phyloP scores from a whole-genome alignment of 345 rosid genomes.

The Eucalyptus albens region DNA sequence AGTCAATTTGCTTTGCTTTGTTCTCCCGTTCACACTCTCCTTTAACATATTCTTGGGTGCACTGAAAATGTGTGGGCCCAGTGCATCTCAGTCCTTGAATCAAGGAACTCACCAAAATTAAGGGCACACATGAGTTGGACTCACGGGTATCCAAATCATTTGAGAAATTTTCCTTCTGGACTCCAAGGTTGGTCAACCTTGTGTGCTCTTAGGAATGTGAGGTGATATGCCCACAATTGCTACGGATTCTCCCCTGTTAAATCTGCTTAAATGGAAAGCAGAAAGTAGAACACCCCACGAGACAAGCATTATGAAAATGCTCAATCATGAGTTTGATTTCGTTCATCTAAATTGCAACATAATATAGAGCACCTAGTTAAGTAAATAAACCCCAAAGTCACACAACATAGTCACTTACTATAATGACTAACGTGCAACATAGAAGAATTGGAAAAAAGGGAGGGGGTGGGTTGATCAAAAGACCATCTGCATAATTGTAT shows the following conservation, averaged over 20 bases:
- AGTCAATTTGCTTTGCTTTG: too few relatives aligned
- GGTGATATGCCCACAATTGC: not conserved
- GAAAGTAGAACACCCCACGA: not conserved
- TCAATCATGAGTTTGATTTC: not conserved
- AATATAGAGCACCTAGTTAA: not conserved
- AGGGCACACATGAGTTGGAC: not conserved
- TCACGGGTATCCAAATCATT: not conserved
- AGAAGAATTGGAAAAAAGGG: not conserved
- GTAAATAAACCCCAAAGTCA: not conserved
- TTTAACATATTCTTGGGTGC: not conserved
- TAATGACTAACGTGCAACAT: not conserved
- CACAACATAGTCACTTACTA: not conserved
- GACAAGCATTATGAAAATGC: not conserved
- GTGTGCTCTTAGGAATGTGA: not conserved
- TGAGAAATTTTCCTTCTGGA: not conserved
- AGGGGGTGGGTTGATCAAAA: accelerated
- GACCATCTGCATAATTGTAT: not conserved
- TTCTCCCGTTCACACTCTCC: too few relatives aligned
- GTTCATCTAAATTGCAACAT: not conserved
- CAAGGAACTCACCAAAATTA: not conserved
- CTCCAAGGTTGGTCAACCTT: not conserved
- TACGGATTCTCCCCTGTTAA: not conserved
- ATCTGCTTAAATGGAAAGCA: not conserved
- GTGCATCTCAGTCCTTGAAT: not conserved
- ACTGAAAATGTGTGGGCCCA: not conserved